phyloP scores from a whole-genome alignment of 768 basidiomycete species.

The Serendipita sp. region DNA sequence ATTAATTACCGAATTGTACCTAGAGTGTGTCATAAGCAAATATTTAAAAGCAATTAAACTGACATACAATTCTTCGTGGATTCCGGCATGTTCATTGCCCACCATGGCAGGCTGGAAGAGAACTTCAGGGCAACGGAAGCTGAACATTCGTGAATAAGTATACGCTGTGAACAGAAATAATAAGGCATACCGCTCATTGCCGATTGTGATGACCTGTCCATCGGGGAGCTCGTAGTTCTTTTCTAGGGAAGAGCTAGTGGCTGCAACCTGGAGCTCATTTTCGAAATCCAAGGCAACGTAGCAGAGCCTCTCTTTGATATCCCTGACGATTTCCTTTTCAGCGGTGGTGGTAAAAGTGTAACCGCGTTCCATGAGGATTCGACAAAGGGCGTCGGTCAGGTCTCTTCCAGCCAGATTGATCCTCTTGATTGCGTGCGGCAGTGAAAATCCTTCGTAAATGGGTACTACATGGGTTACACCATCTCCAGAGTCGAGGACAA shows the following conservation, averaged over 20 bases:
- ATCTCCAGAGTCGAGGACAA: slow-evolving; percentile 91
- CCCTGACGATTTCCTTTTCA: slow-evolving; percentile 85
- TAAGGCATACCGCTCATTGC: slow-evolving; percentile 37
- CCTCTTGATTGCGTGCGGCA: slow-evolving; percentile 86
- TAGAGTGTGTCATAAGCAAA: slow-evolving; percentile 5
- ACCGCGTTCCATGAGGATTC: slow-evolving; percentile 78
- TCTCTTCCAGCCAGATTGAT: slow-evolving; percentile 89
- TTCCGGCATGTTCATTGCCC: slow-evolving; percentile 68
- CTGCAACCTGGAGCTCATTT: slow-evolving; percentile 81
- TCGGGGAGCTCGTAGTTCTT: slow-evolving; percentile 87
- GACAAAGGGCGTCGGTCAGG: slow-evolving; percentile 68
- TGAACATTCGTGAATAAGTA: slow-evolving; percentile 9
- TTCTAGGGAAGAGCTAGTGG: slow-evolving; percentile 75
- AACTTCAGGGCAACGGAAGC: slow-evolving; percentile 41
- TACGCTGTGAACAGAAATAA: neutral
- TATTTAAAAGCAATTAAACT: neutral
- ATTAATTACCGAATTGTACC: slow-evolving; percentile 22
- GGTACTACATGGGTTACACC: slow-evolving; percentile 94
- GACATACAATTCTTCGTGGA: slow-evolving; percentile 45
- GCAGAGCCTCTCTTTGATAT: slow-evolving; percentile 89
- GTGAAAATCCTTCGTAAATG: slow-evolving; percentile 87
- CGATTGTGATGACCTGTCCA: slow-evolving; percentile 84
- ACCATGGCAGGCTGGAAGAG: slow-evolving; percentile 45
- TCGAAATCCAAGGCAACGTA: slow-evolving; percentile 92
- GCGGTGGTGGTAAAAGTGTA: slow-evolving; percentile 90